Base-by-base conservation (phyloP, 2,329 filamentous ascomycete genomes). In the Bipolaris zeicola region DNA sequence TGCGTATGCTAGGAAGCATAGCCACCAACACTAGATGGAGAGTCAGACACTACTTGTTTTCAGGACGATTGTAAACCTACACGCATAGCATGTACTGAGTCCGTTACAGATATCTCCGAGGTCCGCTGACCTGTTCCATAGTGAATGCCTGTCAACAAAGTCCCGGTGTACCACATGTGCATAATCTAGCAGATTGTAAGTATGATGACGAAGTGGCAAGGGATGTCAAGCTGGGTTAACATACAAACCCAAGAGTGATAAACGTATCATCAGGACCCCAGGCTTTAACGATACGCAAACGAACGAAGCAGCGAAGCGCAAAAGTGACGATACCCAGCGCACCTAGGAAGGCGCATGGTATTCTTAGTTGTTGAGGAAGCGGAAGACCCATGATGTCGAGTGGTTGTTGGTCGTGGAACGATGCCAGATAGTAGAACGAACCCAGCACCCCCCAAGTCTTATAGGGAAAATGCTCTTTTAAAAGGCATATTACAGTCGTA, bases 241-340 rank as follows among this genome's bases (percentile, higher is more conserved):
- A 50, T 22, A 66, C 63, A n/a, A 57, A 54, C 6, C 57, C 61
- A 22, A 55, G 36, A 3, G 59, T 20, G 24, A 64, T 64, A 20
- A 66, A 56, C 2, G 47, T 61, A 34, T 66, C 63, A 50, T 66
- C 63, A 10, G 33, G 31, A 0, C 63, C 63, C 53, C 61, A 64
- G 3, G 56, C 43, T 33, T 58, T 62, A 8, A 63, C 49, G 1
- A 64, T 36, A 14, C 46, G 39, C 5, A 61, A 13, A 6, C 63
- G 47, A 3, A 63, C 62, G 43, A 59, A 64, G 33, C 60, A 60
- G 31, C 62, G 37, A 34, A 66, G 31, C 2, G 43, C 41, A 3
- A 56, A 61, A n/a, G 63, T 55, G 7, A 61, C n/a, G 6, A 63
- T 54, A 55, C 52, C 55, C 50, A 62, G 43, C 5, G 52, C 56